Percentiles rank a stretch among this genome's conserved stretches.
These are phyloP conservation scores for Vaccinium vitisidaea DNA, from an alignment of 148 eudicot species.

Conservation along the genomic window DNA sequence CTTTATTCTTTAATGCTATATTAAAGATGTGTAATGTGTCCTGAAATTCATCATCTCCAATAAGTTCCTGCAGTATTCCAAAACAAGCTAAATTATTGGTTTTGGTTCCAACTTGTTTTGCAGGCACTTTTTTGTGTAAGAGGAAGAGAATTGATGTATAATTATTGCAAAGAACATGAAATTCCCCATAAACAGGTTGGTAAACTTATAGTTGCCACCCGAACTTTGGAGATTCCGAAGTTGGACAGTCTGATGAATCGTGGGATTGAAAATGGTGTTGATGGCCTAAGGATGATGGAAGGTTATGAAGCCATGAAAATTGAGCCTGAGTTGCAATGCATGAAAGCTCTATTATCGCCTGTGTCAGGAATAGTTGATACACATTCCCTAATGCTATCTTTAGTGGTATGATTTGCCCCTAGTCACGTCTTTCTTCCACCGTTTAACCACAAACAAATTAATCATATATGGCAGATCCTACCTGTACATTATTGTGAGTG, in stretches of 20 bases:
- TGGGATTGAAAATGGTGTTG: slow-evolving; percentile 78
- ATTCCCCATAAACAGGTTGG: slow-evolving; percentile 84
- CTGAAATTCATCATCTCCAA: not conserved
- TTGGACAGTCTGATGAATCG: slow-evolving; percentile 53
- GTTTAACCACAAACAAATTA: not conserved
- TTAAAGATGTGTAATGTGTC: not conserved
- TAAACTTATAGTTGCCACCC: slow-evolving; percentile 84
- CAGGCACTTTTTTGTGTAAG: slow-evolving; percentile 76
- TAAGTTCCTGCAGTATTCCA: not conserved
- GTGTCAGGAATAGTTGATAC: slow-evolving; percentile 77
- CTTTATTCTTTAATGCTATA: not conserved
- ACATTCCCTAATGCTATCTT: slow-evolving; percentile 81
- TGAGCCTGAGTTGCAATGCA: slow-evolving; percentile 81
- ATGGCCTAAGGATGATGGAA: slow-evolving; percentile 73
- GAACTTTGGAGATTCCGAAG: slow-evolving; percentile 69
- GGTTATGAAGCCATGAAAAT: slow-evolving; percentile 64
- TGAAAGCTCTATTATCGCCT: slow-evolving; percentile 76
- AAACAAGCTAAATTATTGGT: too few species aligned
- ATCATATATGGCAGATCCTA: not conserved
- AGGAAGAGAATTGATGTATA: slow-evolving; percentile 80
- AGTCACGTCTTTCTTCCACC: slow-evolving; percentile 12
- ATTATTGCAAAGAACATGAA: slow-evolving; percentile 63
- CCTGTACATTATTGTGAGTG: not conserved
- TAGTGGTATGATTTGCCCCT: slow-evolving; percentile 48
- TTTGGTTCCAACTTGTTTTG: slow-evolving; percentile 10